Evolutionary conservation across 805 yeast species (phyloP), one percentile per base, ranked within the genome.

Genomic region (Wickerhamomyces queroliae): DNA sequence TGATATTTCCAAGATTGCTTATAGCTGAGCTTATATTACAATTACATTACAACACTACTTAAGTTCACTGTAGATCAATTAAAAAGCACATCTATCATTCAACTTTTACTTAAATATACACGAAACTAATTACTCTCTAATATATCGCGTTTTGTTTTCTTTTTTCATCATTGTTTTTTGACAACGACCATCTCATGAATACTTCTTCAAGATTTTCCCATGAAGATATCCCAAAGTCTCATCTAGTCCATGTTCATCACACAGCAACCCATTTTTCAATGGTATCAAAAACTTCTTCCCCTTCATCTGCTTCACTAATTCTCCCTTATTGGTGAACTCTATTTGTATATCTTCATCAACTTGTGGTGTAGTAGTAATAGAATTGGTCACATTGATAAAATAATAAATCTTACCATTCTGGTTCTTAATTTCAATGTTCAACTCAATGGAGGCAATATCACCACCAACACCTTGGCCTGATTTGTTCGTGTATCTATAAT

Each of bases 391-490:
- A 10, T 13, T n/a, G 7, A 38, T 10, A 5, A 21, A 27, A 22
- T 38, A 38, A 16, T 25, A 17, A 18, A 22, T 22, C 11, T 37
- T 29, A n/a, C 28, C 35, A 23, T 31, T 25, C 21, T 25, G 30
- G 7, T 24, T 29, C 17, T 38, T 38, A 25, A 38, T 27, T 17
- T 38, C 36, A 11, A 38, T 25, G 17, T 27, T 27, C 10, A 38
- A 22, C 3, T 26, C 16, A 7, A 26, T 12, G 12, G 23, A 22
- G 13, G 21, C 20, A 23, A 26, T 26, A 18, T 31, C 15, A 11
- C 16, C 11, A 9, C 16, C 8, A 15, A 13, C 2, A 9, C 15
- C 3, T 18, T 33, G 7, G 22, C 15, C 17, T 7, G 15, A 8
- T 24, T 23, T n/a, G 9, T 19, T 35, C 6, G 25, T 10, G 15